Conservation (phyloP, 2,329 filamentous ascomycete genomes). For the Pestalotiopsis sp. region DNA sequence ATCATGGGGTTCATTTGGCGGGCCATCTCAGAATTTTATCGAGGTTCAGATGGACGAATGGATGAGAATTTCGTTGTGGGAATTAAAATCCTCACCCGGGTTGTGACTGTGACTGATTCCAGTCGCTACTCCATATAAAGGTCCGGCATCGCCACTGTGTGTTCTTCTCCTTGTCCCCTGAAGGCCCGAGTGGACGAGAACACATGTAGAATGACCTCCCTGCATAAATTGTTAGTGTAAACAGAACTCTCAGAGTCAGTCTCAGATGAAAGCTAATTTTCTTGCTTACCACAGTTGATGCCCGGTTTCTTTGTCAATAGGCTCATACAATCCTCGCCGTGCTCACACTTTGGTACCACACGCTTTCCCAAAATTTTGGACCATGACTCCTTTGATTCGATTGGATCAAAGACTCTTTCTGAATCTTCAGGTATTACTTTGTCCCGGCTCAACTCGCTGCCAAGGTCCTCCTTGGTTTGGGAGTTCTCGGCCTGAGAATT, state of each 20-base stretch:
- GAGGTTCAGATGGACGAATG: not conserved
- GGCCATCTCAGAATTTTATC: not conserved
- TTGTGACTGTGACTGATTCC: conserved; percentile 38
- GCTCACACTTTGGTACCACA: conserved; percentile 78
- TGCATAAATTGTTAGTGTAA: conserved; percentile 24
- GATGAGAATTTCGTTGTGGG: not conserved
- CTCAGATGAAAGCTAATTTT: not conserved
- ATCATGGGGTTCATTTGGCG: not conserved
- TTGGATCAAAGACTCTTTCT: conserved; percentile 64
- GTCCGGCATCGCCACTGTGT: conserved; percentile 88
- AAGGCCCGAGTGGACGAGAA: conserved; percentile 76
- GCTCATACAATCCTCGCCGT: conserved; percentile 83
- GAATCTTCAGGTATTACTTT: conserved; percentile 12
- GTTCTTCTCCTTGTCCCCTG: conserved; percentile 79
- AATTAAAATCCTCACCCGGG: conserved; percentile 2
- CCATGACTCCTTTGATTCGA: conserved; percentile 81
- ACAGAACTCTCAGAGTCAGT: conserved; percentile 9
- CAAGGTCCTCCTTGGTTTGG: conserved; percentile 10
- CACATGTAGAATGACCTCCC: conserved; percentile 68
- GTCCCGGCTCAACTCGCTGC: not conserved
- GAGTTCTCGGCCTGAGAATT: conserved; percentile 20
- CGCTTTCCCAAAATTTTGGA: conserved; percentile 79
- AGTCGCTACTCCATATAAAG: conserved; percentile 73
- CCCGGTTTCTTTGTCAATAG: conserved; percentile 88
- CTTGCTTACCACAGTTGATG: conserved; percentile 68